phyloP scores from a whole-genome alignment of 2,329 filamentous ascomycete species.

The Tolypocladium cylindrosporum region DNA sequence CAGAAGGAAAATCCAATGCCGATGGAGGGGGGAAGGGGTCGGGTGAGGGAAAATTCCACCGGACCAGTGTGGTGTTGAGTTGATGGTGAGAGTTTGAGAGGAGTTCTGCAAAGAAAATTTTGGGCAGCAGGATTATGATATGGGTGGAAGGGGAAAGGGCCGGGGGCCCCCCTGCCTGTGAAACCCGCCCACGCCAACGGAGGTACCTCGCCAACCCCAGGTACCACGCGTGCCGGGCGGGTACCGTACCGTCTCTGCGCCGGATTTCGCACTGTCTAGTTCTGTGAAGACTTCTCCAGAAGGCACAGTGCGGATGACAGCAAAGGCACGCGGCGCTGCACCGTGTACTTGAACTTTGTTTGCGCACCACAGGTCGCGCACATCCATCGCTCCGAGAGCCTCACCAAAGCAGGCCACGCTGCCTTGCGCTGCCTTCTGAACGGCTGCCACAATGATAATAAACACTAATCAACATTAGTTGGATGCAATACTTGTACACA shows the following conservation, averaged over 20 bases:
- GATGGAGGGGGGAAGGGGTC: constrained; percentile 19
- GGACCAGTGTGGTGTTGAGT: constrained; percentile 24
- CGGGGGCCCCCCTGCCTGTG: constrained; percentile 1
- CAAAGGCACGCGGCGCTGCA: not conserved
- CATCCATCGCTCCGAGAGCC: not conserved
- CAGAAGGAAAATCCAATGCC: constrained; percentile 23
- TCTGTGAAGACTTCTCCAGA: accelerated
- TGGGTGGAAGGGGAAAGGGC: constrained; percentile 19
- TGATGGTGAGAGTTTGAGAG: constrained; percentile 26
- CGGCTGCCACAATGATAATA: too few species aligned
- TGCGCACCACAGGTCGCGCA: not conserved
- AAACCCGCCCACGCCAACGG: not conserved
- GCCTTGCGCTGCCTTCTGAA: not conserved
- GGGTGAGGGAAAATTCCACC: constrained; percentile 22
- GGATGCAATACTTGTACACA: too few species aligned
- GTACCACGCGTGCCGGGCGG: not conserved
- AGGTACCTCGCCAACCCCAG: not conserved
- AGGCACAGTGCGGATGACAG: not conserved
- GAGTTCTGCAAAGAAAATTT: constrained; percentile 24
- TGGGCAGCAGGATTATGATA: constrained; percentile 26
- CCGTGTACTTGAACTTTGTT: not conserved
- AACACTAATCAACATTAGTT: too few species aligned
- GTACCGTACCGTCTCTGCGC: not conserved
- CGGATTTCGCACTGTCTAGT: not conserved
- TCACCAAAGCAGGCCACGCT: not conserved